Base-by-base conservation (phyloP, 2,329 filamentous ascomycete genomes). In the Scopulariopsis brevicaulis region DNA sequence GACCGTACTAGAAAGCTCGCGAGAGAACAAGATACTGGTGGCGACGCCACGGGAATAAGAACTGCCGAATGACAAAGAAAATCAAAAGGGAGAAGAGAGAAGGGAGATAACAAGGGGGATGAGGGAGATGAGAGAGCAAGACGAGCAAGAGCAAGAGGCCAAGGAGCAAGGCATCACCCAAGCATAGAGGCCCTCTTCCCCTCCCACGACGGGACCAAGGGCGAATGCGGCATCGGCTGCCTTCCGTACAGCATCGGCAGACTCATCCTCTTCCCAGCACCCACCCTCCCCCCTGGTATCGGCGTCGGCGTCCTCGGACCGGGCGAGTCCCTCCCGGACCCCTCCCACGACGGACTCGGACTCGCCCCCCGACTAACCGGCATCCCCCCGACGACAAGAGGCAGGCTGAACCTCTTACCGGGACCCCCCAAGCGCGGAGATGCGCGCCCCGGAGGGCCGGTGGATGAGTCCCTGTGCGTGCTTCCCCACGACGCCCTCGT, bases 391-490 rank as follows among this genome's bases (percentile, higher is more conserved):
- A 46, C n/a, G 14, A 32, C 28, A 4, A 32, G 28, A 4, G 28
- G 46, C 37, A 53, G 15, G 28, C 51, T 53, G 24, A 32, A 12
- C 37, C 53, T 10, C 48, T 43, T 67, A 80, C 62, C 80, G 78
- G 55, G 76, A 71, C 59, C 74, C 74, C 7, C 83, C 83, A 8
- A 86, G 74, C 56, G 83, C 83, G 64, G 82, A 85, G 69, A 86
- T 85, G 62, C 83, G 73, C 28, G 83, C 83, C 58, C 83, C 83
- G 5, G 83, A 81, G 1, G 83, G 77, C 60, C 83, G 74, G 70
- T 84, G 81, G 57, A 86, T 77, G 62, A 86, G 73, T 63, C 77
- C 78, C 61, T 77, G 73, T 60, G 76, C 72, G 66, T 83, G 81
- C 72, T 83, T 84, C 66, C 77, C 73, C 56, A 84, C 75, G 55